phyloP scores from a whole-genome alignment of 108 stramenopile species.

The Fragilariopsis cylindrus region DNA sequence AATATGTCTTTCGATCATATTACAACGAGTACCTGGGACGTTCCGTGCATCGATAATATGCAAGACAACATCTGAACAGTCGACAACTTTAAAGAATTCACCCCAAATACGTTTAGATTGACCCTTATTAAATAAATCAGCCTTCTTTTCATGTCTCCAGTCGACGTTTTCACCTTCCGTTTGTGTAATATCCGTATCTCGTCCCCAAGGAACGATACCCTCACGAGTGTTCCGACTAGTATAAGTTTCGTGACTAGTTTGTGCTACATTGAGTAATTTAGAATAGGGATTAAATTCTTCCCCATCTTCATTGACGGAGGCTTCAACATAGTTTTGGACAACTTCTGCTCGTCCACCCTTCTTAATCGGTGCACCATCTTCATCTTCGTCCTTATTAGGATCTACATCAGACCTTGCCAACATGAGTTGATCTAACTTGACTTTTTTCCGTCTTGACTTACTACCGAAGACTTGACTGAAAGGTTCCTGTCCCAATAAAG shows the following conservation, averaged over 20 bases:
- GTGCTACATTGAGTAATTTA: constrained; percentile 69
- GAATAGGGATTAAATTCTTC: constrained; percentile 55
- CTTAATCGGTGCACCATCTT: neutral
- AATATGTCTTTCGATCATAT: constrained; percentile 94
- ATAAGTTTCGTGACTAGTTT: constrained; percentile 72
- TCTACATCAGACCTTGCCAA: constrained; percentile 52
- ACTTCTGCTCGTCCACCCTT: constrained; percentile 27
- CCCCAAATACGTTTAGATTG: constrained; percentile 99
- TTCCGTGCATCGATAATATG: constrained; percentile 99
- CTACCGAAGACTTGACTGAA: constrained; percentile 78
- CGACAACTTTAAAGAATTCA: constrained; percentile 99
- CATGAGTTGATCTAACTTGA: constrained; percentile 89
- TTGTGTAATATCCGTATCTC: constrained; percentile 64
- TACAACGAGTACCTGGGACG: constrained; percentile 96
- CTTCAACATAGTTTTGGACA: constrained; percentile 29
- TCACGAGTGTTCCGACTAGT: constrained; percentile 70
- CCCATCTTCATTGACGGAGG: neutral
- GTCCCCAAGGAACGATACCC: constrained; percentile 88
- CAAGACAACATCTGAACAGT: constrained; percentile 97
- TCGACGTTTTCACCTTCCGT: constrained; percentile 81
- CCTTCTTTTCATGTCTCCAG: constrained; percentile 83
- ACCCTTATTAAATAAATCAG: constrained; percentile 97
- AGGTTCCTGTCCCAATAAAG: constrained; percentile 77
- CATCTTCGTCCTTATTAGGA: constrained; percentile 22
- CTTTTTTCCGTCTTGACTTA: constrained; percentile 75